phyloP scores from a whole-genome alignment of 371 early-diverging fungal genomes.

The Fennellomyces sp. region DNA sequence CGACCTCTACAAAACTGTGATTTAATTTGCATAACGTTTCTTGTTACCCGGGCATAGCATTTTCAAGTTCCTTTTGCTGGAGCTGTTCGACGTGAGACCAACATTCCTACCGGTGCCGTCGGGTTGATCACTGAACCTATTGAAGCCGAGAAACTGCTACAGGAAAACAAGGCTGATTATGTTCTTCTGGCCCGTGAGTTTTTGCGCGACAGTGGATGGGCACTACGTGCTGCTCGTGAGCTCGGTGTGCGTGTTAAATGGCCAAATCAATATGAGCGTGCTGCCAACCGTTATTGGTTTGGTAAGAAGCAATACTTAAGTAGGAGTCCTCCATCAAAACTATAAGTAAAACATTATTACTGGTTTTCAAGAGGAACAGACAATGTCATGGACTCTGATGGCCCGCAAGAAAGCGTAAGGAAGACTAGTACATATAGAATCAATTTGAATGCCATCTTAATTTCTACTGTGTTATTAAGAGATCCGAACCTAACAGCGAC shows the following conservation, averaged over 20 bases:
- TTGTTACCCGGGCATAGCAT: too few relatives aligned
- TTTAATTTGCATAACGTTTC: too few relatives aligned
- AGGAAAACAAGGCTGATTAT: conserved; percentile 69
- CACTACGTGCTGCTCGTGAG: conserved; percentile 50
- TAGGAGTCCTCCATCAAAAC: neutral
- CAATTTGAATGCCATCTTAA: too few relatives aligned
- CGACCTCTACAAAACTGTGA: too few relatives aligned
- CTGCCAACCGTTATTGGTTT: conserved; percentile 18
- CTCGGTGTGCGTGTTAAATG: conserved; percentile 67
- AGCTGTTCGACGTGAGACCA: conserved; percentile 59
- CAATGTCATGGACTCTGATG: too few relatives aligned
- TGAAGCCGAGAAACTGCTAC: conserved; percentile 73
- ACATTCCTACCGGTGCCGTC: conserved; percentile 69
- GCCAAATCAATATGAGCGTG: conserved; percentile 68
- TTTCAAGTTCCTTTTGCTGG: conserved; percentile 82
- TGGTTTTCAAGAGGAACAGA: too few relatives aligned
- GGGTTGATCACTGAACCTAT: conserved; percentile 70
- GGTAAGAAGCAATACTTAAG: too few relatives aligned
- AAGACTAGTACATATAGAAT: too few relatives aligned
- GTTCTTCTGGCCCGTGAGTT: conserved; percentile 69
- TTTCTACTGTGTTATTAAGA: too few relatives aligned
- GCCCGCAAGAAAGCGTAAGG: too few relatives aligned
- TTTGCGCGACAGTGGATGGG: conserved; percentile 57
- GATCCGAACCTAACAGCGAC: too few relatives aligned
- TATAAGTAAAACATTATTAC: neutral